A percentile compares a stretch with the other conserved stretches of the same genome.
These are phyloP conservation scores for Cinnamomum chago DNA, from an alignment of 164 flowering plant species.

Conservation along the genomic window DNA sequence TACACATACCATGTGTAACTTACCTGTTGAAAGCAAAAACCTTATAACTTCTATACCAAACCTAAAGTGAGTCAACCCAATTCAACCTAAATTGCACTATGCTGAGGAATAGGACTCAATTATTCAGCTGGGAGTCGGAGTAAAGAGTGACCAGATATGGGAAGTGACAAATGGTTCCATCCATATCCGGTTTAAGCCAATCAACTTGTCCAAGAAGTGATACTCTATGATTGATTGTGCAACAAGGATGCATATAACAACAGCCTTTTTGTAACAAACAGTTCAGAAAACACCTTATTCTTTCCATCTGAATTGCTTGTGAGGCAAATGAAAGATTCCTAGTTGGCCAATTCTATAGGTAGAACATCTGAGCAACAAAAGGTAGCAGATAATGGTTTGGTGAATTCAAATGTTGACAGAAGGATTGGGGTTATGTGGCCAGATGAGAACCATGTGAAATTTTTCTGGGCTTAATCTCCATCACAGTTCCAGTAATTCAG, in stretches of 20 bases:
- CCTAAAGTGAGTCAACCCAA: too few species aligned
- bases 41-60: too few species aligned
- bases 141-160: slow-evolving; percentile 74
- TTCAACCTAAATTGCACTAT: too few species aligned
- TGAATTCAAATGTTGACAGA: slow-evolving; percentile 29
- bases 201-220: slow-evolving; percentile 48
- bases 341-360: slow-evolving; percentile 55
- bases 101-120: slow-evolving; percentile 20
- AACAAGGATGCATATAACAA: slow-evolving; percentile 35
- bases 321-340: slow-evolving; percentile 47
- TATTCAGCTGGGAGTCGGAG: slow-evolving; percentile 48
- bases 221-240: slow-evolving; percentile 17
- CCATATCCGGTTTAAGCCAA: slow-evolving; percentile 81
- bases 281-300: slow-evolving; percentile 64
- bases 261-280: slow-evolving; percentile 38
- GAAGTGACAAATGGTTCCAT: slow-evolving; percentile 98
- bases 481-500: slow-evolving; percentile 52
- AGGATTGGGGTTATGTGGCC: slow-evolving; percentile 23
- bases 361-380: slow-evolving; percentile 45
- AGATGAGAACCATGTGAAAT: slow-evolving; percentile 56
- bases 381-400: slow-evolving; percentile 22
- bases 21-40: too few species aligned
- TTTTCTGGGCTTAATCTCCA: slow-evolving; percentile 58
- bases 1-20: too few species aligned
- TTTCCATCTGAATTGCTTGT: slow-evolving; percentile 92